Percentiles rank a stretch among this genome's conserved stretches.
These are phyloP conservation scores for Ascochyta pisi DNA, from an alignment of 2,329 filamentous ascomycete genomes.

Conservation along the genomic window DNA sequence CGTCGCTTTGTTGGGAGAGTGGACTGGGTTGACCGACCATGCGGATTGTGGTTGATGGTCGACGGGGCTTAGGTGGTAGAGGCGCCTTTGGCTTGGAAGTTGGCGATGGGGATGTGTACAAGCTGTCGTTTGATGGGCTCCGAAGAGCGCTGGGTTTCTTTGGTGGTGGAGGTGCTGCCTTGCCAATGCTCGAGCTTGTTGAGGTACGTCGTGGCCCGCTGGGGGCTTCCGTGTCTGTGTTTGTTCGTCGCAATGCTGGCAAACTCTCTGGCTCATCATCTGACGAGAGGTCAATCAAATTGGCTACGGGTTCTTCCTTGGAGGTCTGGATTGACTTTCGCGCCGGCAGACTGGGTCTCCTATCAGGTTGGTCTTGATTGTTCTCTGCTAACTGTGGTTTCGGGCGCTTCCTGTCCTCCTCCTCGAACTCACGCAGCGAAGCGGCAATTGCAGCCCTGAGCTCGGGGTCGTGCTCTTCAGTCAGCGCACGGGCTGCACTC, in stretches of 20 bases:
- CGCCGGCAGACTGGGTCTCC: slow-evolving; percentile 47
- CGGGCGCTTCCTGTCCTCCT: slow-evolving; percentile 46
- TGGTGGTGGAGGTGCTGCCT: slow-evolving; percentile 42
- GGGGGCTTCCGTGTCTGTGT: slow-evolving; percentile 33
- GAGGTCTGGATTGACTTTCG: slow-evolving; percentile 37
- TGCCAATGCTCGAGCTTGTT: slow-evolving; percentile 20
- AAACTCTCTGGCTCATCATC: slow-evolving; percentile 45
- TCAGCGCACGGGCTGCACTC: slow-evolving; percentile 19
- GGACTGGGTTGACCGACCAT: slow-evolving; percentile 32
- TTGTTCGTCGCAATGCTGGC: slow-evolving; percentile 30
- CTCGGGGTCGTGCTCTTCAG: slow-evolving; percentile 57
- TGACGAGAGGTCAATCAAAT: slow-evolving; percentile 58
- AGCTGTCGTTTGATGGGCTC: slow-evolving; percentile 44
- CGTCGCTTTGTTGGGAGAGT: slow-evolving; percentile 33
- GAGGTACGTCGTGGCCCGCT: background rate
- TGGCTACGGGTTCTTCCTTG: slow-evolving; percentile 38
- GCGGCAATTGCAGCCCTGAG: slow-evolving; percentile 57
- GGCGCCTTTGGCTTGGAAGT: slow-evolving; percentile 42
- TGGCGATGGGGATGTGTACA: slow-evolving; percentile 12
- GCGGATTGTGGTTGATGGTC: slow-evolving; percentile 31
- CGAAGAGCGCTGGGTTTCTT: slow-evolving; percentile 49
- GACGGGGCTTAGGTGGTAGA: slow-evolving; percentile 44
- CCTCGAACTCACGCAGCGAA: slow-evolving; percentile 55
- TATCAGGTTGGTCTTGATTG: slow-evolving; percentile 44
- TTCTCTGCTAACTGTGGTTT: slow-evolving; percentile 42